Evolutionary conservation across 1,284 basidiomycete genomes (phyloP).

Genomic region (Coniferiporia weirii): DNA sequence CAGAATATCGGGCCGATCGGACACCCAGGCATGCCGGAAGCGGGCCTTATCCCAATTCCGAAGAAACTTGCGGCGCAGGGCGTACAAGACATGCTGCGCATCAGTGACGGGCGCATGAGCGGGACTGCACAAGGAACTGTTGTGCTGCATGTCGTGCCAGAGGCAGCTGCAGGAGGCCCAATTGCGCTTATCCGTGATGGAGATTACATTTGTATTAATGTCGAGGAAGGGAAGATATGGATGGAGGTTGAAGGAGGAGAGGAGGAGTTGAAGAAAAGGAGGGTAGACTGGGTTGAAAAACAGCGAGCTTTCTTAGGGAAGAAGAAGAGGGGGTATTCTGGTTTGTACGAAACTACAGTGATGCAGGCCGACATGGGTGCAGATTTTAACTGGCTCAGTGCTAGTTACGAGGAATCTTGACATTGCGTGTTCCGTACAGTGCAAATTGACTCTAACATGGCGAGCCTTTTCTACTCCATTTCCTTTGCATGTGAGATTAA

Average conservation of each 20-base stretch:
- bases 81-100: slow-evolving; percentile 31
- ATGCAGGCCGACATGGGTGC: slow-evolving; percentile 28
- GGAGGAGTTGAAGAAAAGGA: slow-evolving; percentile 23
- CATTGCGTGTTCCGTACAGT: no score
- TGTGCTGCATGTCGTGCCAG: slow-evolving; percentile 31
- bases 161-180: slow-evolving; percentile 31
- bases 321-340: slow-evolving; percentile 26
- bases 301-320: not conserved
- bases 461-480: no score
- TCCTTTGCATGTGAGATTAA: no score
- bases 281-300: slow-evolving; percentile 19
- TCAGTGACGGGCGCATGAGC: slow-evolving; percentile 32
- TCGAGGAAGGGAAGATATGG: slow-evolving; percentile 21
- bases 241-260: slow-evolving; percentile 23
- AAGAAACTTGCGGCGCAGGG: slow-evolving; percentile 28
- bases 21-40: slow-evolving; percentile 34
- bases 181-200: slow-evolving; percentile 29
- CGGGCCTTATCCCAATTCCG: slow-evolving; percentile 31
- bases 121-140: slow-evolving; percentile 31
- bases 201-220: slow-evolving; percentile 29
- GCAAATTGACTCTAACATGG: no score
- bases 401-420: not conserved
- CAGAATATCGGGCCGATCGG: slow-evolving; percentile 31
- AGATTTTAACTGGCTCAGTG: slow-evolving; percentile 29
- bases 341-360: slow-evolving; percentile 26